A percentile compares a stretch with the other conserved stretches of the same genome.
Conservation (phyloP, 2,329 filamentous ascomycete species). For the Arthrocladium fulminans region DNA sequence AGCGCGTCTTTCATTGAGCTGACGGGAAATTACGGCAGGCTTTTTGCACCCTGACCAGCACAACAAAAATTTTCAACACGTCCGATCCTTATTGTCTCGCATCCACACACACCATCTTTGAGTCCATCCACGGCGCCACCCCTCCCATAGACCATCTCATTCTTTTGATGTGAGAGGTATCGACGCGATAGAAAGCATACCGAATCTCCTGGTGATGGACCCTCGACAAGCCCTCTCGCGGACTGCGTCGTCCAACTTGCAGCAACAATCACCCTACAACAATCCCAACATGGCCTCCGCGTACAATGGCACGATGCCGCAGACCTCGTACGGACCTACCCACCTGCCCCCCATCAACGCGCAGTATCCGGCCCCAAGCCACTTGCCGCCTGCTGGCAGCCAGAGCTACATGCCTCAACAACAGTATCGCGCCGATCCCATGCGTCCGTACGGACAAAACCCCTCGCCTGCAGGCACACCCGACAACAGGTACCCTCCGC, state of each 20-base stretch:
- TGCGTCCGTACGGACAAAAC: conserved; percentile 30
- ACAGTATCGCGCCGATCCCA: conserved; percentile 20
- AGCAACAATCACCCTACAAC: conserved; percentile 32
- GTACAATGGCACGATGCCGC: conserved; percentile 35
- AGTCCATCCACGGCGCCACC: conserved; percentile 6
- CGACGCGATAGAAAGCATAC: conserved; percentile 13
- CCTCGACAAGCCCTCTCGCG: conserved; percentile 22
- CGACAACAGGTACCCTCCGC: conserved; percentile 20
- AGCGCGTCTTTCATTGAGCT: conserved; percentile 9
- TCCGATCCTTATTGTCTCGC: conserved; percentile 3
- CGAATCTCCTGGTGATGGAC: conserved; percentile 22
- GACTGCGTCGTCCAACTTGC: conserved; percentile 35
- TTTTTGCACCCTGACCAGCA: conserved; percentile 1
- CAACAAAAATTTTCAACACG: conserved; percentile 9
- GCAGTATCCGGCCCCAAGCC: conserved; percentile 23
- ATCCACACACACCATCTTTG: conserved; percentile 3
- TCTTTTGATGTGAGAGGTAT: conserved; percentile 19
- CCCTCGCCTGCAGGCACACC: conserved; percentile 30
- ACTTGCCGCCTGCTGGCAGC: conserved; percentile 31
- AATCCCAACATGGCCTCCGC: conserved; percentile 29
- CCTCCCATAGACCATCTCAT: neutral
- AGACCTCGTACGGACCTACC: conserved; percentile 32
- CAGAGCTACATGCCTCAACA: conserved; percentile 20
- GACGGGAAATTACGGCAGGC: conserved; percentile 4
- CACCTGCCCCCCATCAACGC: conserved; percentile 40